Base-by-base conservation (phyloP, 2,329 filamentous ascomycete genomes). In the Leptoxyphium fumago region DNA sequence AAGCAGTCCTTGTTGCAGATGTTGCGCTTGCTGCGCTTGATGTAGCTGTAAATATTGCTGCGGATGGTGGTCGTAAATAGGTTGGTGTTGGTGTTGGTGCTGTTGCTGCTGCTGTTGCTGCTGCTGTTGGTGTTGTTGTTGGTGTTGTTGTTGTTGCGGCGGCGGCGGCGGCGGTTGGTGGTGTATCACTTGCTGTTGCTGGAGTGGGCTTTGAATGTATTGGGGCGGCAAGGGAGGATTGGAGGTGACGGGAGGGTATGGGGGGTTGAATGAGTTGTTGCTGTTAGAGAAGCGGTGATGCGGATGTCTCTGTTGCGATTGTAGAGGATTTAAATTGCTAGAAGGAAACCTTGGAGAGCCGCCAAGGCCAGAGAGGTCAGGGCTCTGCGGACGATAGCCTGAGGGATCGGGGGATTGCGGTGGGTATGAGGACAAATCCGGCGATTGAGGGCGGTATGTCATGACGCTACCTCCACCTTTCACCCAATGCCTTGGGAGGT, bases 371-470 rank as follows among this genome's bases (percentile, higher is more conserved):
- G 57, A 58, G 48, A 56, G 57, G 54, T 64, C 56, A 46, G 54
- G 58, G 50, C 65, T 59, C 52, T 61, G 55, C 46, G 64, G 55
- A 52, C 67, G 56, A 55, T 69, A 65, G 55, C 63, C 66, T 48
- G 73, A 72, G 52, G 76, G 64, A 50, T 66, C 62, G 44, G 65
- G 65, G 43, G 61, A 62, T 48, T 62, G 61, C 39, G 67, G 66
- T 40, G 64, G 61, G 53, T 63, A 67, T 36, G 55, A 43, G 29
- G 48, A 49, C 10, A 54, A 45, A 30, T 54, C 51, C 10, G 52
- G 50, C 11, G 49, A 52, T 41, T 50, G 47, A 28, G 49, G 52
- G 18, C 50, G 47, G 44, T 52, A 52, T 10, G 17, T 47, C 42
- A 36, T 36, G 32, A 9, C 15, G 47, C 48, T 26, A 26, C 21